phyloP scores from a whole-genome alignment of 305 asterid species.

The Fraxinus greggii region DNA sequence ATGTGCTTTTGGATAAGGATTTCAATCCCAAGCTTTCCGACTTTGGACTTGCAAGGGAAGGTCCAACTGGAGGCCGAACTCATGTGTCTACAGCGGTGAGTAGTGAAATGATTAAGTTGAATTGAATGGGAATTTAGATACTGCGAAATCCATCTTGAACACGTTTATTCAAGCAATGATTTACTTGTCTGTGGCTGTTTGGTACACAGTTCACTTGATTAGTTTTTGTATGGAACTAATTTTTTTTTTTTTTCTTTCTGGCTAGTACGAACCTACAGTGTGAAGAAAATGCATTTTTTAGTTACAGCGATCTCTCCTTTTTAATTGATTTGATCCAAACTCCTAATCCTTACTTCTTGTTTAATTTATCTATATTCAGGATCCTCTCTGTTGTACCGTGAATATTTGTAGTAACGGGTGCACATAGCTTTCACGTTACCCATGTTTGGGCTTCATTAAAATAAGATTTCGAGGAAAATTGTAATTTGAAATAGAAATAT shows the following conservation, averaged over 20 bases:
- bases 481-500: too few relatives aligned
- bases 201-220: not conserved
- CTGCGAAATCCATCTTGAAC: not conserved
- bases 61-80: constrained; percentile 69
- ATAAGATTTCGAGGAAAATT: too few relatives aligned
- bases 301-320: not conserved
- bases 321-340: not conserved
- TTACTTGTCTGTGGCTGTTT: not conserved
- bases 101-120: constrained; percentile 8
- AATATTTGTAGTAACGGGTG: not conserved
- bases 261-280: not conserved
- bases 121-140: constrained; percentile 10
- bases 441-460: too few relatives aligned
- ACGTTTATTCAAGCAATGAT: not conserved
- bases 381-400: not conserved
- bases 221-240: not conserved
- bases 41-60: constrained; percentile 97
- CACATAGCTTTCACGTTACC: not conserved
- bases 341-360: not conserved
- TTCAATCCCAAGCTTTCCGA: constrained; percentile 82
- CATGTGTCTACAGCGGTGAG: constrained; percentile 93
- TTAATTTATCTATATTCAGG: not conserved
- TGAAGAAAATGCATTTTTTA: not conserved
- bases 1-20: constrained; percentile 73
- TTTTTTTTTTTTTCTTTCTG: not conserved